These are phyloP conservation scores for Ustilago vetiveriae DNA, from an alignment of 1,284 basidiomycete genomes.

Conservation along the genomic window DNA sequence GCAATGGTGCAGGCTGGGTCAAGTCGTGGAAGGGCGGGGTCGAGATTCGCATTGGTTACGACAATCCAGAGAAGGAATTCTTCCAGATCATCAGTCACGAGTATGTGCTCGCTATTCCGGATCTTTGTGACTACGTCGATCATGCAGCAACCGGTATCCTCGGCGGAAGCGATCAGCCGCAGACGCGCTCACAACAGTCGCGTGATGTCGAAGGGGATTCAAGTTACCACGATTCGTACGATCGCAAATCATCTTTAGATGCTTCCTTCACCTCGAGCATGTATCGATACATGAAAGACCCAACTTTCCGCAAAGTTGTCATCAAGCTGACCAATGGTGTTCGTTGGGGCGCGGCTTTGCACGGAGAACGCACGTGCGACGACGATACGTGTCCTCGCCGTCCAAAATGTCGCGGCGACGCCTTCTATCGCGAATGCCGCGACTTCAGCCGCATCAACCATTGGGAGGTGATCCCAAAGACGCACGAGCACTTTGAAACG, in stretches of 20 bases:
- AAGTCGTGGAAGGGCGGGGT: slow-evolving; percentile 85
- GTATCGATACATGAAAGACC: slow-evolving; percentile 55
- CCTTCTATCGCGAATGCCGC: slow-evolving; percentile 82
- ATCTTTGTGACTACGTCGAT: slow-evolving; percentile 70
- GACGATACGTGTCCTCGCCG: slow-evolving; percentile 72
- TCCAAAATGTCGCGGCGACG: slow-evolving; percentile 72
- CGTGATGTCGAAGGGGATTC: slow-evolving; percentile 16
- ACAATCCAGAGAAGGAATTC: slow-evolving; percentile 80
- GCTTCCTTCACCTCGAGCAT: slow-evolving; percentile 29
- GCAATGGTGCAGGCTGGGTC: slow-evolving; percentile 87
- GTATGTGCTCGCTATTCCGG: slow-evolving; percentile 63
- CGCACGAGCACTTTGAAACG: slow-evolving; percentile 69
- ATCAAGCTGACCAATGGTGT: slow-evolving; percentile 83
- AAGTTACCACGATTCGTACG: slow-evolving; percentile 34
- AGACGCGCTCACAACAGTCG: background rate
- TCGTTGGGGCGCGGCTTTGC: slow-evolving; percentile 87
- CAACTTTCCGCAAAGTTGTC: slow-evolving; percentile 57
- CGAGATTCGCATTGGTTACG: slow-evolving; percentile 77
- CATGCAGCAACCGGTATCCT: slow-evolving; percentile 68
- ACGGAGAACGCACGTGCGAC: slow-evolving; percentile 84
- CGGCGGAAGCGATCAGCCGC: slow-evolving; percentile 11
- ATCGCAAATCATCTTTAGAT: slow-evolving; percentile 25
- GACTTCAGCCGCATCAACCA: slow-evolving; percentile 85
- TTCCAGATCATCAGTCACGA: slow-evolving; percentile 84
- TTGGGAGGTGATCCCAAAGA: slow-evolving; percentile 77